Base-by-base conservation (phyloP, 108 stramenopile genomes). In the Parietichytrium sp. region DNA sequence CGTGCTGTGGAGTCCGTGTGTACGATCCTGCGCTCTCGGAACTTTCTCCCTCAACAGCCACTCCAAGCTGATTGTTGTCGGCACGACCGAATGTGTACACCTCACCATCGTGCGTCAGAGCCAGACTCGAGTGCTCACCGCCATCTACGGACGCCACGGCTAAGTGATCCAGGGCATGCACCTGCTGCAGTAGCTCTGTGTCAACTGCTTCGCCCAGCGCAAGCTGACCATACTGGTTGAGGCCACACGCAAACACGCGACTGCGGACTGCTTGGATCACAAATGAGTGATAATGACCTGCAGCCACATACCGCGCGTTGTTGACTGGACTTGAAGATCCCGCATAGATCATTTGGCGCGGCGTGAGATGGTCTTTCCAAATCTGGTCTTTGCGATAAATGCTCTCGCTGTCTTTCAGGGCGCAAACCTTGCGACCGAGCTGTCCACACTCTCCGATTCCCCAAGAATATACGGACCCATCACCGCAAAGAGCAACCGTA, bases 181-280 rank as follows among this genome's bases (percentile, higher is more conserved):
- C 85, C 55, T 82, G 80, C 52, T 86, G 52, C 10, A 89, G 80
- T 13, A 49, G 29, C n/a, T 80, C 16, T 49, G 82, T 82, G 80
- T 78, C 87, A 80, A 54, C 86, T 49, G 31, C 79, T 79, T 94
- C 93, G 3, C 94, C 94, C 83, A 3, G 95, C 18, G 78, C 96
- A 31, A 97, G 85, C 87, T 97, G 96, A 3, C 96, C 98, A 85
- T 94, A 95, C 20, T 92, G 81, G 85, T 95, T 96, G 78, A 93
- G 80, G 15, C 98, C 98, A 77, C 88, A 84, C 8, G 90, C 82
- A 82, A 89, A 95, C 10, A 96, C 89, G 33, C 72, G 48, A 38
- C 83, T 47, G 42, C 52, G 79, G 15, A 38, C 79, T 10, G 29
- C 52, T 29, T 92, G 87, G 18, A 94, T 87, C 7, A 93, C 93